Conservation (phyloP, 495 filamentous ascomycete species). For the Talaromyces proteolyticus region DNA sequence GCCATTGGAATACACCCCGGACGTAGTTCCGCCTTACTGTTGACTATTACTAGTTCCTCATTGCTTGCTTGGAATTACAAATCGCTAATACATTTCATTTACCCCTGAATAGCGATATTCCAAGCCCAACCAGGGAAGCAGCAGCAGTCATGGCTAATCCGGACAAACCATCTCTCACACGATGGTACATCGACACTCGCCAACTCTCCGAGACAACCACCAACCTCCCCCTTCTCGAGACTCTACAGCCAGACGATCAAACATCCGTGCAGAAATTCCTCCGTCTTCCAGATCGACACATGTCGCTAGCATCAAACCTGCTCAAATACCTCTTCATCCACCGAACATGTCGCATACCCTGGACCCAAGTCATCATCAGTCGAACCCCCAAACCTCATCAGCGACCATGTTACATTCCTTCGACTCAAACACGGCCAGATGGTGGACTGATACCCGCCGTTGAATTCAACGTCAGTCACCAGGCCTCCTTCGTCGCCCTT, state of each 20-base stretch:
- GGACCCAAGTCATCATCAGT: conserved; percentile 55
- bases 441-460: conserved; percentile 30
- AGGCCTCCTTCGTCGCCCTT: conserved; percentile 69
- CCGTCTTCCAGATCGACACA: conserved; percentile 34
- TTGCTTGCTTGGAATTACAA: no score
- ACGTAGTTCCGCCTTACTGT: no score
- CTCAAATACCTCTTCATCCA: conserved; percentile 73
- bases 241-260: conserved; percentile 29
- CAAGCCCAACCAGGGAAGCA: no score
- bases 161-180: conserved; percentile 2
- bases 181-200: conserved; percentile 44
- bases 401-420: conserved; percentile 52
- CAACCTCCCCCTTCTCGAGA: conserved; percentile 29
- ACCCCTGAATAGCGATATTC: no score
- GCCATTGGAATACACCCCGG: no score
- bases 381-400: conserved; percentile 55
- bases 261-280: conserved; percentile 28
- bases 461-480: conserved; percentile 87
- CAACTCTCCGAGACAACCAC: conserved; percentile 20
- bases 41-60: no score
- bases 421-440: conserved; percentile 17
- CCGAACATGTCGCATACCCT: conserved; percentile 56
- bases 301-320: conserved; percentile 65
- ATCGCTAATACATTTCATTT: no score
- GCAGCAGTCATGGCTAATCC: not conserved